A percentile compares a stretch with the other conserved stretches of the same genome.
Conservation (phyloP, 2,329 filamentous ascomycete species). For the Epichloe festucae region DNA sequence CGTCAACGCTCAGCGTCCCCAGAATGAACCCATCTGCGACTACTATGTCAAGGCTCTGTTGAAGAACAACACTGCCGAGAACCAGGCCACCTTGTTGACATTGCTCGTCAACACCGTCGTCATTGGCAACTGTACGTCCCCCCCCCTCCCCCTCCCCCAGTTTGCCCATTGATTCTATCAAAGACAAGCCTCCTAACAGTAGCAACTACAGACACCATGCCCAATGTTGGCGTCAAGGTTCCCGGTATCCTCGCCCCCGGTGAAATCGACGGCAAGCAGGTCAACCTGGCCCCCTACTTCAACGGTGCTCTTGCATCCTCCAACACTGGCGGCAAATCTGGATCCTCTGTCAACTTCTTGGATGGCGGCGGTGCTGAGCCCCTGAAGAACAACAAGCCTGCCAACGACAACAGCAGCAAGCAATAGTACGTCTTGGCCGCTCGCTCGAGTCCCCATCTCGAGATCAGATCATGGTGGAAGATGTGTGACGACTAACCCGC, state of each 20-base stretch:
- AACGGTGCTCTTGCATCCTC: conserved; percentile 38
- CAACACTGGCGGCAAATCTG: conserved; percentile 33
- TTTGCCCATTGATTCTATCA: too few species aligned
- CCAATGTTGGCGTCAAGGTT: conserved; percentile 38
- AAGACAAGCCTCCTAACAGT: too few species aligned
- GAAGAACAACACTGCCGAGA: conserved; percentile 44
- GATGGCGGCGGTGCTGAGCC: conserved; percentile 45
- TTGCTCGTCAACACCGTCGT: conserved; percentile 50
- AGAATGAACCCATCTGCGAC: conserved; percentile 43
- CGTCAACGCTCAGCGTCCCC: conserved; percentile 30
- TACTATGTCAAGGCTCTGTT: conserved; percentile 50
- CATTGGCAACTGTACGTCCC: conserved; percentile 41
- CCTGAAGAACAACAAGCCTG: conserved; percentile 40
- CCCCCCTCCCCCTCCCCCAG: too few species aligned
- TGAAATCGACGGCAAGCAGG: conserved; percentile 34
- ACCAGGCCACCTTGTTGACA: conserved; percentile 42
- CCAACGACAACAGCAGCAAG: conserved; percentile 26
- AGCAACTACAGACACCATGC: conserved; percentile 29
- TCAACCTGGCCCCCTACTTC: conserved; percentile 49
- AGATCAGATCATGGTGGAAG: background rate
- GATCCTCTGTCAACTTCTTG: conserved; percentile 44
- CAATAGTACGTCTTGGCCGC: conserved; percentile 28
- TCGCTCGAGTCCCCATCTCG: background rate
- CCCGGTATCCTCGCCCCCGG: conserved; percentile 43
- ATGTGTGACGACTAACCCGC: too few species aligned